Evolutionary conservation across 768 basidiomycete genomes (phyloP).

Genomic region (Zangia roseola): DNA sequence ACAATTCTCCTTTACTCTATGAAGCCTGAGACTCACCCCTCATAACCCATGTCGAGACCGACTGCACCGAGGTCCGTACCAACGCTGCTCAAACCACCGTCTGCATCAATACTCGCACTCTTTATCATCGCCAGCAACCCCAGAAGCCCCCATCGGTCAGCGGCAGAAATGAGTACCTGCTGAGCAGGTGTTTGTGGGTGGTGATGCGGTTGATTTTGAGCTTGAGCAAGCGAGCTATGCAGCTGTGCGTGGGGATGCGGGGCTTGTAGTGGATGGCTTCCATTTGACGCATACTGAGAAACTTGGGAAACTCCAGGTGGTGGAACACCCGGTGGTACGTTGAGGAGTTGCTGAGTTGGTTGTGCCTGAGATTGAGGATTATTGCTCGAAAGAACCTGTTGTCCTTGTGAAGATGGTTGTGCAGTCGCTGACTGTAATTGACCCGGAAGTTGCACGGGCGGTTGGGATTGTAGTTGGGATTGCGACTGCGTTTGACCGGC

Average conservation of each 20-base stretch:
- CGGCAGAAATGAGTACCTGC: slow-evolving; percentile 88
- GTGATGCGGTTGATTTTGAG: slow-evolving; percentile 38
- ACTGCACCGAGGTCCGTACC: slow-evolving; percentile 91
- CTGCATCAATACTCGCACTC: slow-evolving; percentile 70
- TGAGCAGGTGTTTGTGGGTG: slow-evolving; percentile 89
- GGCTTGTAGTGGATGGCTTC: slow-evolving; percentile 34
- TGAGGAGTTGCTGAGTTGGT: slow-evolving; percentile 45
- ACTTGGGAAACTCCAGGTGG: slow-evolving; percentile 36
- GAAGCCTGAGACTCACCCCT: slow-evolving; percentile 60
- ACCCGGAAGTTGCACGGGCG: slow-evolving; percentile 16
- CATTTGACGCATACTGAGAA: slow-evolving; percentile 34
- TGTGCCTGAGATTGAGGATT: slow-evolving; percentile 31
- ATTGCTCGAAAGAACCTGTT: slow-evolving; percentile 35
- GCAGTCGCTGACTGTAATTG: slow-evolving; percentile 18
- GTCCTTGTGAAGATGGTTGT: slow-evolving; percentile 30
- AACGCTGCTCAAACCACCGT: slow-evolving; percentile 77
- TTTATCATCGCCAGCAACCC: slow-evolving; percentile 86
- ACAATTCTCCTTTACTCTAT: slow-evolving; percentile 16
- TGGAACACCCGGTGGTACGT: slow-evolving; percentile 51
- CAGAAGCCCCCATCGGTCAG: slow-evolving; percentile 92
- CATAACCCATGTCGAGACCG: slow-evolving; percentile 84
- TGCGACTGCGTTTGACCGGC: slow-evolving; percentile 22
- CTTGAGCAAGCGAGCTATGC: slow-evolving; percentile 28
- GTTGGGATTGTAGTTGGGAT: slow-evolving; percentile 24
- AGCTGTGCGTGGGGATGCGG: slow-evolving; percentile 37